Evolutionary conservation across 768 basidiomycete species (phyloP), one percentile per base, ranked within the genome.

Genomic region (Clathrus columnatus): DNA sequence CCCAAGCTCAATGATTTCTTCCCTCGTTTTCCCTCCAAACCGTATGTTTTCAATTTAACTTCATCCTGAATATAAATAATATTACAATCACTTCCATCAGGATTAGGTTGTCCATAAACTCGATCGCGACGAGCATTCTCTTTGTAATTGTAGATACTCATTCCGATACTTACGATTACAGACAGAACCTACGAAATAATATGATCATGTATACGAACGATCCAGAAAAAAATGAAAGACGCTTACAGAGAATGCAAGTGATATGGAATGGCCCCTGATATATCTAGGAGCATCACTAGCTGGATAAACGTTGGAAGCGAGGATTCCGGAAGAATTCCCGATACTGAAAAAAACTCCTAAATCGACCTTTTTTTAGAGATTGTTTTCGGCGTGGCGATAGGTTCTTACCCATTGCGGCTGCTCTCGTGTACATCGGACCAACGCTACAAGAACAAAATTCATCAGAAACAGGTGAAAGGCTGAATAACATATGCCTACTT

Each of bases 121-220:
- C 45, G 59, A 55, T 71, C 69, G 24, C 71, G 62, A 1, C 69
- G 63, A 10, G 57, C 62, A 64, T 73, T 73, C 59, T 73, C 71
- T 16, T 64, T 53, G 28, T 57, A 54, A 20, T 66, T 53, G 20
- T 64, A 63, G 55, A 67, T 54, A 52, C 61, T 61, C 47, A 72
- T 60, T 57, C 68, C 32, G 18, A 47, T 8, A 2, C 57, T 56
- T 2, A 64, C 56, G 23, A 58, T 14, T 18, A 61, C 50, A 32
- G 62, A 54, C 17, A 62, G 48, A 42, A 18, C 57, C 55, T 57
- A 18, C 6, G 7, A 47, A 3, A 16, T 23, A 7, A 10, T 5
- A 28, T n/a, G n/a, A n/a, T n/a, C n/a, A n/a, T n/a, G n/a, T n/a
- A n/a, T n/a, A n/a, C n/a, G n/a, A 5, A 17, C 18, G 5, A 26